Evolutionary conservation across 1,284 basidiomycete species (phyloP), one percentile per base, ranked within the genome.

Genomic region (Moniliophthora roreri): DNA sequence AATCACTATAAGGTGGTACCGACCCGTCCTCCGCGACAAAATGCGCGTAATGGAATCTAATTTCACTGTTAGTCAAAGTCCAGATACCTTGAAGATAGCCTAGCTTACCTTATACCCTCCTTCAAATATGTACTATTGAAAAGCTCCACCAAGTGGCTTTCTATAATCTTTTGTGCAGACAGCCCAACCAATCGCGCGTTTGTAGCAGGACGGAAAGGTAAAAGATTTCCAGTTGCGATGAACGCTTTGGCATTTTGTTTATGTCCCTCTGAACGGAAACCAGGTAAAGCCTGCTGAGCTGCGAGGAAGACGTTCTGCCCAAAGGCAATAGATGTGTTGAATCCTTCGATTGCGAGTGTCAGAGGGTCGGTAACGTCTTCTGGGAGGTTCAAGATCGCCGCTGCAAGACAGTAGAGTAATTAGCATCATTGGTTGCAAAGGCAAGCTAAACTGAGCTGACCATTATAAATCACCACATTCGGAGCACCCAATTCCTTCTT

Each of bases 211-310:
- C 48, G 24, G 51, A 63, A 68, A 4, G 68, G 64, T 5, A 69
- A 60, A 3, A 63, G 41, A 46, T 68, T 69, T 8, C 68, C 67
- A 0, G 66, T 70, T 1, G 60, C 59, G 52, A 70, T 69, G 62
- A 70, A 70, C 0, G 61, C 60, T 48, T 66, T 68, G 1, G 62
- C 58, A 13, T 60, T 48, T 8, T 59, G 49, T 8, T 56, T 61
- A 42, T 66, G 54, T 1, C 57, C 26, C 2, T 47, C 50, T 26
- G 59, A 48, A 9, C 62, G 63, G 62, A 70, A 68, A 9, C 63
- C 62, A 0, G 47, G 10, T 1, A 69, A 18, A 2, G 66, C 66
- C 49, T 65, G 59, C 53, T 69, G 62, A 8, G 65, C 64, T 2
- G 63, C 63, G 13, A 60, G 48, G 38, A 62, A 69, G 10, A 61